Evolutionary conservation across 345 rosid species (phyloP).

Genomic region (Brassica carinata): DNA sequence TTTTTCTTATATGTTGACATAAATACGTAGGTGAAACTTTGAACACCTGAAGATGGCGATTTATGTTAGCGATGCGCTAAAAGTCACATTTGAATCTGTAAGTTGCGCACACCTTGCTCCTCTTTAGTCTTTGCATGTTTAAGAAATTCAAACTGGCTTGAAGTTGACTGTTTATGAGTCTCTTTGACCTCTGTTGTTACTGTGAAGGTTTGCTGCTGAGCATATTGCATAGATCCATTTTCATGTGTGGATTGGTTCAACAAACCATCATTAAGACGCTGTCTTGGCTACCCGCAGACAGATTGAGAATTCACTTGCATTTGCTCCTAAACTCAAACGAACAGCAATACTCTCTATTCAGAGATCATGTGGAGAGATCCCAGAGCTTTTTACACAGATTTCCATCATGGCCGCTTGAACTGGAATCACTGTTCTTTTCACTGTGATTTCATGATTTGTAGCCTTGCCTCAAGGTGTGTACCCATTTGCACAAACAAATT

Average conservation of each 20-base stretch:
- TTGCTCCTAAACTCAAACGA: slow-evolving; percentile 93
- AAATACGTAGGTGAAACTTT: neutral
- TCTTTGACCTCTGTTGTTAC: slow-evolving; percentile 54
- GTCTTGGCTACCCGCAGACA: slow-evolving; percentile 94
- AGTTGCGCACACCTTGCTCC: slow-evolving; percentile 37
- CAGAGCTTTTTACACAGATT: no score
- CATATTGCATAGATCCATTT: slow-evolving; percentile 78
- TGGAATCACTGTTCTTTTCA: neutral
- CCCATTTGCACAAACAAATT: neutral
- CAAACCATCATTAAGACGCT: slow-evolving; percentile 61
- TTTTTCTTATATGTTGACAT: no score
- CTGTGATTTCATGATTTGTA: neutral
- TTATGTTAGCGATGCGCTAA: slow-evolving; percentile 65
- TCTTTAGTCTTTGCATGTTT: slow-evolving; percentile 4
- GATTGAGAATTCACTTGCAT: slow-evolving; percentile 96
- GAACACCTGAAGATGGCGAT: neutral
- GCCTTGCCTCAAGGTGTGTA: neutral
- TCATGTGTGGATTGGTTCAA: neutral
- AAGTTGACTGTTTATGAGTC: neutral
- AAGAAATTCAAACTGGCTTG: neutral
- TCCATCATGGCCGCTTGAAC: neutral
- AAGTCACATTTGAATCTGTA: slow-evolving; percentile 98
- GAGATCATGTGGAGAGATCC: neutral
- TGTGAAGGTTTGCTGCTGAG: slow-evolving; percentile 99
- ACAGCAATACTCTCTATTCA: neutral